Evolutionary conservation across 345 rosid species (phyloP).

Genomic region (Laguncularia racemosa): DNA sequence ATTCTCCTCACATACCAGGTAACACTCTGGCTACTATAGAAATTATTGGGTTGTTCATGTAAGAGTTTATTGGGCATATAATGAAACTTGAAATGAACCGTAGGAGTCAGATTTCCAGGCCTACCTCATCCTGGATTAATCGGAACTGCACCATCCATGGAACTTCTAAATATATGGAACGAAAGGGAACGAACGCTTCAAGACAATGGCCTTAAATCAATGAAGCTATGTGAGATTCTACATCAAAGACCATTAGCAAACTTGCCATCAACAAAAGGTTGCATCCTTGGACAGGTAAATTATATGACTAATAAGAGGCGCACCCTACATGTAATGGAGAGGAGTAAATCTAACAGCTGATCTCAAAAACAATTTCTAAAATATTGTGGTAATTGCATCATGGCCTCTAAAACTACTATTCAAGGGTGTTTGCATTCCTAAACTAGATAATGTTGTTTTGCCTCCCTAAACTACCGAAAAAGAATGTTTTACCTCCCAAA

Average conservation of each 20-base stretch:
- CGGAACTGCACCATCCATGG: slow-evolving; percentile 85
- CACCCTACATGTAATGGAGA: not conserved
- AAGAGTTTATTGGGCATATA: not conserved
- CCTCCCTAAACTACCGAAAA: no score
- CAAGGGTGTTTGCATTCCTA: no score
- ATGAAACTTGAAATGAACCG: not conserved
- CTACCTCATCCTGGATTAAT: slow-evolving; percentile 81
- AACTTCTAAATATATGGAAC: slow-evolving; percentile 73
- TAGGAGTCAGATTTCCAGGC: slow-evolving; percentile 86
- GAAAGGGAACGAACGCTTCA: slow-evolving; percentile 66
- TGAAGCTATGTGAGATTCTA: slow-evolving; percentile 68
- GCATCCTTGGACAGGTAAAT: slow-evolving; percentile 59
- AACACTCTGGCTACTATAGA: not conserved
- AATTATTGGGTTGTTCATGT: no score
- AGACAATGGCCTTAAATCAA: slow-evolving; percentile 43
- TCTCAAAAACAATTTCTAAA: not conserved
- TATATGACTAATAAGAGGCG: not conserved
- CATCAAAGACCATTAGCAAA: slow-evolving; percentile 73
- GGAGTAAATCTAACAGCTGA: not conserved
- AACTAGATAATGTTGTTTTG: no score
- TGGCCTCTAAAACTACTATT: no score
- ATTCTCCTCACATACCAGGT: slow-evolving; percentile 91
- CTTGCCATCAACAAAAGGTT: slow-evolving; percentile 69
- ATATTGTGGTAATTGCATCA: no score
- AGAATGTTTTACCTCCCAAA: no score